phyloP scores from a whole-genome alignment of 176 grass and related monocot genomes.

The Triticum turgidum region DNA sequence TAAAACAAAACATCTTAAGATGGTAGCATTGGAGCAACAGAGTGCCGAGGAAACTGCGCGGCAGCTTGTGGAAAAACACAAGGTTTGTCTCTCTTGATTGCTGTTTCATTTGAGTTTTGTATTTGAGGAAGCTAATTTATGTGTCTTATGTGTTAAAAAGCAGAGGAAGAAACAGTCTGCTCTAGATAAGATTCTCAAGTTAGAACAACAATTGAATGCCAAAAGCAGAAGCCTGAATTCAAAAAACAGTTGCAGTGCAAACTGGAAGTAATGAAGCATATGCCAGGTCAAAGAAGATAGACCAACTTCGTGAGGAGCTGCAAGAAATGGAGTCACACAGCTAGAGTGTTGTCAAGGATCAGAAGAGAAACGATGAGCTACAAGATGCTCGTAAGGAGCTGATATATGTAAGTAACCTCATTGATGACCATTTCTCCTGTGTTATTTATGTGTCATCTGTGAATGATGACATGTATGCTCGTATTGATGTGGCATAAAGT shows the following conservation, averaged over 20 bases:
- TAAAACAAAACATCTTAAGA: slow-evolving; percentile 47
- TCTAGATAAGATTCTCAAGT: slow-evolving; percentile 38
- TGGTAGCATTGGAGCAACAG: slow-evolving; percentile 52
- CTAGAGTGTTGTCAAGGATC: slow-evolving; percentile 48
- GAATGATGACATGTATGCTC: too few species aligned
- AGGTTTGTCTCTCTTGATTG: slow-evolving; percentile 27
- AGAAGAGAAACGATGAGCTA: slow-evolving; percentile 47
- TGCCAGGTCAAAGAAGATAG: slow-evolving; percentile 30
- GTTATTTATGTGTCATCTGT: too few species aligned
- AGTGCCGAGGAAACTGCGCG: slow-evolving; percentile 57
- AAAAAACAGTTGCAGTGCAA: slow-evolving; percentile 47
- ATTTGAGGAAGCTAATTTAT: neutral
- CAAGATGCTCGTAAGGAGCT: slow-evolving; percentile 56
- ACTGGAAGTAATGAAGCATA: slow-evolving; percentile 45
- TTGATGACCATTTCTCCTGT: too few species aligned
- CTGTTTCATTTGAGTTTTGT: neutral
- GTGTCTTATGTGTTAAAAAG: neutral
- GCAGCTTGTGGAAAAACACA: slow-evolving; percentile 48
- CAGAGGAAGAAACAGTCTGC: slow-evolving; percentile 48
- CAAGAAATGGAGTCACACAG: slow-evolving; percentile 45
- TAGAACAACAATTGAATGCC: slow-evolving; percentile 46
- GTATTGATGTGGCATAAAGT: too few species aligned
- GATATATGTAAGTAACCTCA: neutral
- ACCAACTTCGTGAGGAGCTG: slow-evolving; percentile 35
- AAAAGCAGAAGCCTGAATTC: slow-evolving; percentile 44